Base-by-base conservation (phyloP, 2,329 filamentous ascomycete species). In the Epichloe elymi region DNA sequence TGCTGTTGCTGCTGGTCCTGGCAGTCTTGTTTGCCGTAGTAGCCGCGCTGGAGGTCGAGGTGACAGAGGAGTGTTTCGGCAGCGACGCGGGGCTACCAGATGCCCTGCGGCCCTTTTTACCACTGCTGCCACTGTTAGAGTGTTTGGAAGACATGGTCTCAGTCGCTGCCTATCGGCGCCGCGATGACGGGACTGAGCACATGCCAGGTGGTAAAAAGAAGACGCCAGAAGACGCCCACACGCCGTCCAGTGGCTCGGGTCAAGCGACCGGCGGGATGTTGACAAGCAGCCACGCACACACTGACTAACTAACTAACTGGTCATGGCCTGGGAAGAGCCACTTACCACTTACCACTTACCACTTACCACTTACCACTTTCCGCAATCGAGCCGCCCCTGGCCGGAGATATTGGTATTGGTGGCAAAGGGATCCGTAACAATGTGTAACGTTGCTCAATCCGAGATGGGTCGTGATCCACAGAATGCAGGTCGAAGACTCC, bases 81-180 rank as follows among this genome's bases (percentile, higher is more conserved):
- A 49, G 45, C 36, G 56, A 46, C 44, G 37, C 46, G 54, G 50
- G 42, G 42, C 46, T 41, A 26, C 44, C 58, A 60, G 59, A 51
- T 53, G 51, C 53, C 48, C 53, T 45, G 56, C 61, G 56, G 62
- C 58, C 54, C 46, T 43, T 49, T 33, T 55, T 52, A 55, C 55
- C 56, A 56, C 60, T 54, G 53, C 54, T 52, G 55, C 54, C 57
- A 55, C 59, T 52, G 53, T 60, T 55, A 54, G 60, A 56, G n/a
- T n/a, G 10, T 53, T 59, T 53, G 50, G 57, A 55, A 8, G 43
- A 44, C 55, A 51, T 54, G 49, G 53, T 57, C 38, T 43, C 60
- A n/a, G 54, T 59, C 55, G 59, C 60, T 61, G 58, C 52, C 61
- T 61, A 59, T 57, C 57, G 59, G 62, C 59, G 61, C 52, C 55